Conservation (phyloP, 2,329 filamentous ascomycete genomes). For the Talaromyces sp. region DNA sequence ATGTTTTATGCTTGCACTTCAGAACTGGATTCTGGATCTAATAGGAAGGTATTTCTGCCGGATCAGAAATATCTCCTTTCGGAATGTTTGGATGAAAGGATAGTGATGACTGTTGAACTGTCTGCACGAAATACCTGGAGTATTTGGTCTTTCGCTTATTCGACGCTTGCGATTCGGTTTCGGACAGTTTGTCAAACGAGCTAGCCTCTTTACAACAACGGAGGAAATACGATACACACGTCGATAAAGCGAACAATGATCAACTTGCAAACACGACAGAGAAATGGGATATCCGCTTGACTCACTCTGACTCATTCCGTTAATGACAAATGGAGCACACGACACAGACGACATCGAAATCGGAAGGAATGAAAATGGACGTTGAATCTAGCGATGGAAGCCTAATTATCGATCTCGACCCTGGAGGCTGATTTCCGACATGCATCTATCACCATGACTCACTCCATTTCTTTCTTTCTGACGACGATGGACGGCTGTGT, state of each 20-base stretch:
- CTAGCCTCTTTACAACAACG: constrained; percentile 1
- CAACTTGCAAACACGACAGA: neutral
- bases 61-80: neutral
- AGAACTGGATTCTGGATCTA: constrained; percentile 8
- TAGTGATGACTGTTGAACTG: neutral
- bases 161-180: neutral
- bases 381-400: neutral
- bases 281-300: neutral
- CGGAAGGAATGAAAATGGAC: neutral
- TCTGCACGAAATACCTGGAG: constrained; percentile 4
- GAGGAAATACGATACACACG: neutral
- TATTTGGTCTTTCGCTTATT: neutral
- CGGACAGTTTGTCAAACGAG: constrained; percentile 7
- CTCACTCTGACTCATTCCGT: neutral
- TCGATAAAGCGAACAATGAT: neutral
- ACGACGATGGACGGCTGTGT: neutral
- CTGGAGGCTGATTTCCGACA: neutral
- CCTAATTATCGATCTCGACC: neutral
- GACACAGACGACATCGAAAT: neutral
- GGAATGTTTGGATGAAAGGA: neutral
- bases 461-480: neutral
- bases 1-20: constrained; percentile 8
- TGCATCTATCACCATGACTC: neutral
- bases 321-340: neutral
- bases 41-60: neutral